A percentile compares a stretch with the other conserved stretches of the same genome.
These are phyloP conservation scores for Paxillus rubicundulus DNA, from an alignment of 768 basidiomycete species.

Conservation along the genomic window DNA sequence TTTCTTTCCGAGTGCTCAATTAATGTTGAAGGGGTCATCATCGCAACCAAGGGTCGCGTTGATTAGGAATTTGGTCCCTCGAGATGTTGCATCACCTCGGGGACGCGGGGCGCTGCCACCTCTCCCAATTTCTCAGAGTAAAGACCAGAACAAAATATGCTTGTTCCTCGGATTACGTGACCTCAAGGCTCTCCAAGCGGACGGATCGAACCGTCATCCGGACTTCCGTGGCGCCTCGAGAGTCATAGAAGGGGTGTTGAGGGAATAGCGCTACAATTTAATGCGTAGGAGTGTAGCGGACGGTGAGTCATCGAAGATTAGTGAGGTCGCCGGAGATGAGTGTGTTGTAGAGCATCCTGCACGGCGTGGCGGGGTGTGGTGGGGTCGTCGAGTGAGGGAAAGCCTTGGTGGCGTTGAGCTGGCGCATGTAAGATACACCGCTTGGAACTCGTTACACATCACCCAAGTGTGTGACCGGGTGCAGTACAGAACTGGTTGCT, in stretches of 20 bases:
- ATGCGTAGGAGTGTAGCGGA: conserved; percentile 15
- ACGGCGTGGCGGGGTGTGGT: conserved; percentile 37
- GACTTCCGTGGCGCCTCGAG: conserved; percentile 6
- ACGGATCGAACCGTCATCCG: conserved; percentile 14
- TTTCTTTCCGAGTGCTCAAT: not conserved
- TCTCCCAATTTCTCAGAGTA: conserved; percentile 14
- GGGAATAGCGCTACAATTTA: conserved; percentile 18
- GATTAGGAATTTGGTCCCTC: conserved; percentile 15
- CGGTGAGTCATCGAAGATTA: conserved; percentile 17
- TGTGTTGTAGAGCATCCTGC: conserved; percentile 12
- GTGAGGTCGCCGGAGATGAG: conserved; percentile 15
- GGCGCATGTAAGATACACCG: conserved; percentile 14
- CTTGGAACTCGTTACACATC: conserved; percentile 2
- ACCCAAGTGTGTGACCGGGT: conserved; percentile 4
- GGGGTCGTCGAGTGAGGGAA: conserved; percentile 38
- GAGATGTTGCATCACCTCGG: conserved; percentile 32
- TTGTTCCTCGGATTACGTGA: conserved; percentile 15
- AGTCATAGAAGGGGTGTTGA: conserved; percentile 12
- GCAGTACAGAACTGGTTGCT: conserved; percentile 26
- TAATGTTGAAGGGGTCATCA: conserved; percentile 3
- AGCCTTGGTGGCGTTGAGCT: conserved; percentile 21
- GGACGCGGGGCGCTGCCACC: conserved; percentile 23
- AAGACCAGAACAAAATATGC: conserved; percentile 10
- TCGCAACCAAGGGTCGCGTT: conserved; percentile 8
- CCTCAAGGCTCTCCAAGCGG: conserved; percentile 7